Base-by-base conservation (phyloP, 2,329 filamentous ascomycete species). In the Curvularia eragrostidis region DNA sequence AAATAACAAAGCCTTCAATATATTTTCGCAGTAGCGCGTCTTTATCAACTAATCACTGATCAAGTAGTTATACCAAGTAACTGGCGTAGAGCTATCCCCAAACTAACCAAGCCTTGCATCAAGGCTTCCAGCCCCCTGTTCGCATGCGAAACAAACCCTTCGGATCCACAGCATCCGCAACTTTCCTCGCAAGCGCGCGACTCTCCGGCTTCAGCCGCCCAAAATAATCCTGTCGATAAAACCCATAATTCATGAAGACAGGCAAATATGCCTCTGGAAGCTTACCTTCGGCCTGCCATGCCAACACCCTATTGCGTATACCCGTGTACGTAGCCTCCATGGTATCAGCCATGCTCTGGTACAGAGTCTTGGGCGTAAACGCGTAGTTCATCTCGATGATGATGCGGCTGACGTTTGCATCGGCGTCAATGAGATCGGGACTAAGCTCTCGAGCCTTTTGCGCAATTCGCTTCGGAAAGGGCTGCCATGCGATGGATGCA, bases 181-280 rank as follows among this genome's bases (percentile, higher is more conserved):
- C 75, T n/a, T 70, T 58, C 48, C 70, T 73, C 2, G 79, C 78
- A 36, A 74, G 57, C 39, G 75, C 70, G 19, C 64, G 59, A 50
- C 57, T 72, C 59, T 65, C 62, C 3, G 75, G 73, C 21, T 67
- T 64, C 46, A 81, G 66, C 8, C 79, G 72, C 0, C 76, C 77
- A 73, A 77, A 82, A 59, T 80, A 82, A 57, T 81, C 78, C 69
- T 82, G 79, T 4, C 75, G 65, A 50, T 67, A 77, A 59, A 81
- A 78, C 0, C 77, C 76, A 51, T 82, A 81, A 44, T 81, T 83
- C 79, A 81, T 80, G 63, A 82, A 82, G 1, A 82, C 46, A 1
- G 81, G 81, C 3, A 77, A 59, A 54, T 81, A 80, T 4, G 74
- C 75, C 30, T 80, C 70, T 0, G 78, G 76, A n/a, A 81, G 61